Percentiles rank a stretch among this genome's conserved stretches.
phyloP scores from a whole-genome alignment of 2,329 filamentous ascomycete genomes.

The Nigrospora oryzae region DNA sequence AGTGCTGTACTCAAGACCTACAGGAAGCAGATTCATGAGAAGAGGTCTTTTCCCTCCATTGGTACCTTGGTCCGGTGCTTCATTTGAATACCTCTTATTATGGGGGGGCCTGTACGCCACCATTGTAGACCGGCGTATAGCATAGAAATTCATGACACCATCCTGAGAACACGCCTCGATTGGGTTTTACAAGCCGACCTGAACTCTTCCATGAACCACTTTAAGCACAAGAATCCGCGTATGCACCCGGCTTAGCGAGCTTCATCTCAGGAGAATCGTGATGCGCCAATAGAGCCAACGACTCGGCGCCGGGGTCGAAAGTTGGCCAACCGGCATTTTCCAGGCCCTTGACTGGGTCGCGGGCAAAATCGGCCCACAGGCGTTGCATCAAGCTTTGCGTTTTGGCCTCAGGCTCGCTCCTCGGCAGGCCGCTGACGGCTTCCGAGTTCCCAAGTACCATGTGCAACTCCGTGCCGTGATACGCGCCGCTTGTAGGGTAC shows the following conservation, averaged over 20 bases:
- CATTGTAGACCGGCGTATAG: too few species aligned
- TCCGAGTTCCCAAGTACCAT: conserved; percentile 36
- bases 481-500: conserved; percentile 34
- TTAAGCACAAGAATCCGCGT: too few species aligned
- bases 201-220: too few species aligned
- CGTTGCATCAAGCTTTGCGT: not conserved
- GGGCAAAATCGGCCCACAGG: not conserved
- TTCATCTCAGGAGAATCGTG: not conserved
- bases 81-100: too few species aligned
- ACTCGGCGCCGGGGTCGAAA: not conserved
- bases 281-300: not conserved
- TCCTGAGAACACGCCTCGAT: too few species aligned
- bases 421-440: conserved; percentile 27
- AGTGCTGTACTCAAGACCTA: too few species aligned
- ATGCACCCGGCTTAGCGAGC: not conserved
- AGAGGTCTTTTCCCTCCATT: too few species aligned
- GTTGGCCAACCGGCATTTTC: not conserved
- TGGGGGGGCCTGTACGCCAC: too few species aligned
- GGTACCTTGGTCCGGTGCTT: too few species aligned
- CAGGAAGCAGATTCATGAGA: too few species aligned
- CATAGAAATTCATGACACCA: too few species aligned
- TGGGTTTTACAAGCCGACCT: too few species aligned
- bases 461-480: conserved; percentile 37
- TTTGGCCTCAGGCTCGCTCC: conserved; percentile 2
- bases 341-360: not conserved